Base-by-base conservation (phyloP, 441 rosid genomes). In the Pelargonium cotyledonis region DNA sequence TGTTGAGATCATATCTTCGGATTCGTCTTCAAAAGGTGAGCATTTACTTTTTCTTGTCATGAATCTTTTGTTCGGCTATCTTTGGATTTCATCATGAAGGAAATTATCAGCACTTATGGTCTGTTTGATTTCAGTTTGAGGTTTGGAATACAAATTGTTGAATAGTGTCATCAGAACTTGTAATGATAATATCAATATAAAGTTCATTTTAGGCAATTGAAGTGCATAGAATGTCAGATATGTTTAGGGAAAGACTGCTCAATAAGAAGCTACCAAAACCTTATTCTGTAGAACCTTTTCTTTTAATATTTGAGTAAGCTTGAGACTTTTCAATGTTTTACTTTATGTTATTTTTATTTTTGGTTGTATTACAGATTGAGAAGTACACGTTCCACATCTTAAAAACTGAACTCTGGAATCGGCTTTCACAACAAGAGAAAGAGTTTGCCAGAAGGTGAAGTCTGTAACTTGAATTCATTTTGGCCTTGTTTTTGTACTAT, bases 1-100 rank as follows among this genome's bases (percentile, higher is more conserved):
- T 89, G 65, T 73, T 91, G 77, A 82, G 97, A 81, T 91, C 98
- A 0, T 94, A 91, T 82, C 89, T 94, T 62, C 85, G 98, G 8
- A 80, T 88, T 68, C 87, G 97, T 64, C 87, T 91, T 12, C 89
- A 85, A 70, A 91, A 91, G 97, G 96, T 94, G 29, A 46, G 18
- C 8, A 26, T 2, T 65, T 6, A 5, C 68, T 53, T 1, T 12
- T 23, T 35, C 40, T 55, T 55, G 9, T 8, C 18, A 21, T 6
- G 18, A 16, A n/a, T 55, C 18, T 55, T 55, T 16, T n/a, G 43
- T 26, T 53, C 15, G 40, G 7, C 47, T 9, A 29, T 53, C n/a
- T 5, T 14, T 19, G 29, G 18, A 53, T 38, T 10, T 60, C 11
- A 16, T 15, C 2, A 35, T 35, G 7, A 2, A 35, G 40, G 40